Base-by-base conservation (phyloP, 2,329 filamentous ascomycete genomes). In the Hypoxylon sp. region DNA sequence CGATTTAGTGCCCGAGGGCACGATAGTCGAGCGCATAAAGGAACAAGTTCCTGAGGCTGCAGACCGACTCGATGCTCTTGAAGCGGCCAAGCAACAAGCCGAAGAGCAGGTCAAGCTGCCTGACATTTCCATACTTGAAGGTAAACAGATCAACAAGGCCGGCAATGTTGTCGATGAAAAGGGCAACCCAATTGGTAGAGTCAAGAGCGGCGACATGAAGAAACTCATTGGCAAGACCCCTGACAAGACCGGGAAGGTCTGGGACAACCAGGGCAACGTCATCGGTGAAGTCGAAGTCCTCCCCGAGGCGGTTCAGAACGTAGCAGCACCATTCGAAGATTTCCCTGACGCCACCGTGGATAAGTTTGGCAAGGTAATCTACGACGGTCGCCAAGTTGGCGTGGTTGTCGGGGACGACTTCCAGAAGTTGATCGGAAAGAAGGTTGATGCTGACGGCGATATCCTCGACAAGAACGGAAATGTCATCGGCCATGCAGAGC, bases 1-100 rank as follows among this genome's bases (percentile, higher is more conserved):
- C 70, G 81, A 86, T 69, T 77, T 84, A 5, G 77, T 83, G 1
- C 82, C 83, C 16, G 81, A 83, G 71, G 77, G 79, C 14, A 76
- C 78, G 27, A 77, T 80, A 11, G 74, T 80, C 30, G 76, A 78
- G 1, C 75, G 74, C 16, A 76, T 78, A 47, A 75, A 72, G 57
- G 75, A 77, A 2, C 64, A 77, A 48, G 57, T 78, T 27, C 75
- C 75, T 0, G 75, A 76, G 30, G 75, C 75, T 37, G 74, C 67
- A 4, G 71, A 71, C 19, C 74, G 75, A 30, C 72, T 78, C 9
- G 74, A 77, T 11, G 75, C 75, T 9, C 63, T 78, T 8, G 71
- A 74, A 9, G 67, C 69, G 2, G 71, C 68, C 7, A 69, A 71
- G 60, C 58, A 70, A 25, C 58, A 68, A 46, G 62, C 50, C 5